phyloP scores from a whole-genome alignment of 2,329 filamentous ascomycete species.

The Rutstroemia sp. region DNA sequence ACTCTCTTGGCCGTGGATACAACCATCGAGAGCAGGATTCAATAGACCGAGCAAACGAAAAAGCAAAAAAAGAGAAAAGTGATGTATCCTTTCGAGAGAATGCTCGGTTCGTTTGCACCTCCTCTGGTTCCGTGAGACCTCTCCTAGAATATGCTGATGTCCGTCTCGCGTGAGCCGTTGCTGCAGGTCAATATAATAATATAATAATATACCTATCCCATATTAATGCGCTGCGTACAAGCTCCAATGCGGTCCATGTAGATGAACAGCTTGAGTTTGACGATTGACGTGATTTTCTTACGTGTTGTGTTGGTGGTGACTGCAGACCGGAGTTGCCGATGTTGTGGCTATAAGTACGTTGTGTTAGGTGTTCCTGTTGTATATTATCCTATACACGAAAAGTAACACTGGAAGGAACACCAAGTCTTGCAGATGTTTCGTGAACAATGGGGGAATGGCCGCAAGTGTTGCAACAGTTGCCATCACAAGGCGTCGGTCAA shows the following conservation, averaged over 20 bases:
- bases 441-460: not conserved
- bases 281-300: not conserved
- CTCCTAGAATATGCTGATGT: not conserved
- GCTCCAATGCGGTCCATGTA: not conserved
- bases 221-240: not conserved
- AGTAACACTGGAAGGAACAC: conserved; percentile 8
- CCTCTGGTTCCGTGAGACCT: not conserved
- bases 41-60: not conserved
- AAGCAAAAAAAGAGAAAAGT: not conserved
- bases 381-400: not conserved
- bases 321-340: conserved; percentile 5
- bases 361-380: not conserved
- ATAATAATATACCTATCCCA: conserved; percentile 5
- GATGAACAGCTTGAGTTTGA: not conserved
- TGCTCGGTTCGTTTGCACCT: not conserved
- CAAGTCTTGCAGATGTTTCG: conserved; percentile 1
- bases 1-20: too few relatives aligned
- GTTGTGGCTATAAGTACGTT: conserved; percentile 2
- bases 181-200: conserved; percentile 8
- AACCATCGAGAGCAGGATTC: not conserved
- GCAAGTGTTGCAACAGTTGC: not conserved
- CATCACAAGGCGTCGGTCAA: not conserved
- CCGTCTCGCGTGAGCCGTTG: conserved; percentile 8
- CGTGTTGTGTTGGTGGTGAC: conserved; percentile 3
- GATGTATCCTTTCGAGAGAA: not conserved